These are phyloP conservation scores for Carpinus fangiana DNA, from an alignment of 306 rosid genomes.

Conservation along the genomic window DNA sequence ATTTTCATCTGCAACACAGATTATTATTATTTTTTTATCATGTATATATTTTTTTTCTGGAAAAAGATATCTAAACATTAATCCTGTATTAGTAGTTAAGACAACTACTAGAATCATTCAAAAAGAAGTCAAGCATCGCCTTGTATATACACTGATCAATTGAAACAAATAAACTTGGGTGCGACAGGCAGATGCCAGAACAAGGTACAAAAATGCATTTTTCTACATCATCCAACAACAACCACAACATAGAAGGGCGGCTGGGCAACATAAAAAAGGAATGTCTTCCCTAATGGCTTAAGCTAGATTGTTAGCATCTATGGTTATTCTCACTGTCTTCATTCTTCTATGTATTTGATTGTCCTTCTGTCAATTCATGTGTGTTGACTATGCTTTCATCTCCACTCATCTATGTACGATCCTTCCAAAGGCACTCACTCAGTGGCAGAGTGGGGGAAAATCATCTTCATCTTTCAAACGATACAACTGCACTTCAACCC, in stretches of 20 bases:
- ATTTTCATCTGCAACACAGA: background rate
- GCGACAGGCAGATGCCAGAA: background rate
- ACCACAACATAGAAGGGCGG: background rate
- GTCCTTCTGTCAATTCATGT: slow-evolving; percentile 7
- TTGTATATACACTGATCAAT: background rate
- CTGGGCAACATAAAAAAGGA: background rate
- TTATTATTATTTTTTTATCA: too few species aligned
- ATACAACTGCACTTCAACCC: slow-evolving; percentile 32
- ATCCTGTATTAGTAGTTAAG: background rate
- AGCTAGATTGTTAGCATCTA: slow-evolving; percentile 17
- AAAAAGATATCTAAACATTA: background rate
- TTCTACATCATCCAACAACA: background rate
- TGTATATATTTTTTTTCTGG: background rate
- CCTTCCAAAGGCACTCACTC: slow-evolving; percentile 9
- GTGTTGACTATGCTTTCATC: slow-evolving; percentile 1
- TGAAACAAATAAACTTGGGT: background rate
- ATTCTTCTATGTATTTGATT: slow-evolving; percentile 10
- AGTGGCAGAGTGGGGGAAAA: slow-evolving; percentile 43
- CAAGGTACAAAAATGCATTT: background rate
- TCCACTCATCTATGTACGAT: background rate
- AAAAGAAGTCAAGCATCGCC: background rate
- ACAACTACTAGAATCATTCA: background rate
- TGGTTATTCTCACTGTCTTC: background rate
- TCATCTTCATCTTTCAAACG: slow-evolving; percentile 44
- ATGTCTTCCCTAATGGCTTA: background rate